Evolutionary conservation across 345 rosid genomes (phyloP).

Genomic region (Diplotaxis tenuifolia): DNA sequence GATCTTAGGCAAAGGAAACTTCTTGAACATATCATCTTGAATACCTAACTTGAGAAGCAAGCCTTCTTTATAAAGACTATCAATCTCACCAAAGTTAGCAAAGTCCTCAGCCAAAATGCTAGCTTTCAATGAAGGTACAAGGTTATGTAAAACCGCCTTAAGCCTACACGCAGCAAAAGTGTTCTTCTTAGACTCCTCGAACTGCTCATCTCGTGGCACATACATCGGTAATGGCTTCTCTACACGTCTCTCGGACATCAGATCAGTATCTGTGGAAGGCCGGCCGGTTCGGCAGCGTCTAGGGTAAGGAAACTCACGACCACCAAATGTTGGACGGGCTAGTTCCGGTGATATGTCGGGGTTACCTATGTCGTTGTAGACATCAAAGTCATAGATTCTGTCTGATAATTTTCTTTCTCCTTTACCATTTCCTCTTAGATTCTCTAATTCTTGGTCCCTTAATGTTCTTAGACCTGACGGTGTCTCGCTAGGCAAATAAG

Average conservation of each 20-base stretch:
- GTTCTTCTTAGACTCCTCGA: conserved; percentile 70
- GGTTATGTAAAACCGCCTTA: conserved; percentile 68
- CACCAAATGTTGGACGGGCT: conserved; percentile 73
- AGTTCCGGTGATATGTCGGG: conserved; percentile 67
- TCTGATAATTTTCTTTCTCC: conserved; percentile 78
- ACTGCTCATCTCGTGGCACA: conserved; percentile 94
- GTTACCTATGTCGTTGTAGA: conserved; percentile 91
- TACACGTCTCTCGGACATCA: conserved; percentile 67
- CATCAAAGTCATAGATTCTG: conserved; percentile 74
- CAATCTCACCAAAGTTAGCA: conserved; percentile 67
- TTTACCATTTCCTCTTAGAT: conserved; percentile 65
- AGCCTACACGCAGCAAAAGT: conserved; percentile 72
- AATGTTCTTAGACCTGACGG: conserved; percentile 67
- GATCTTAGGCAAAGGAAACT: conserved; percentile 63
- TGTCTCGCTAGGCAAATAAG: conserved; percentile 83
- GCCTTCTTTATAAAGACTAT: conserved; percentile 83
- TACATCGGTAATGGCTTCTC: conserved; percentile 90
- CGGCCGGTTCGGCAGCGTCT: conserved; percentile 97
- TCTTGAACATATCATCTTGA: conserved; percentile 67
- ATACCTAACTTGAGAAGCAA: conserved; percentile 74
- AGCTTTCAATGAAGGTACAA: conserved; percentile 74
- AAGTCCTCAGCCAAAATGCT: conserved; percentile 69
- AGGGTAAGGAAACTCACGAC: conserved; percentile 65
- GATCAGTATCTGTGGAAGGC: conserved; percentile 50
- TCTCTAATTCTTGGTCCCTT: conserved; percentile 68